These are phyloP conservation scores for Nemania sp. DNA, from an alignment of 2,329 filamentous ascomycete species.

Conservation along the genomic window DNA sequence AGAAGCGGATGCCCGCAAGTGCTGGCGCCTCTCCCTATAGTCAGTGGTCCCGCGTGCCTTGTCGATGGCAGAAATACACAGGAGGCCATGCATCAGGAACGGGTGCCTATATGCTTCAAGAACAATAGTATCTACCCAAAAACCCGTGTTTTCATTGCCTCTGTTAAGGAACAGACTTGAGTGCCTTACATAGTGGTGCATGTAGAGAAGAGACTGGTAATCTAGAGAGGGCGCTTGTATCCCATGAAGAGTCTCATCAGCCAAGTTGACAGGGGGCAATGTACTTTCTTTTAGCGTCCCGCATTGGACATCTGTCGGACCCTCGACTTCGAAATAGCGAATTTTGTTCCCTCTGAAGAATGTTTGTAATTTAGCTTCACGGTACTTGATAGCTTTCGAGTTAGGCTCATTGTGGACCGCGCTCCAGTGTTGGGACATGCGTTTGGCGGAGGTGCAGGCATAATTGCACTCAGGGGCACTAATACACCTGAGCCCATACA, in stretches of 20 bases:
- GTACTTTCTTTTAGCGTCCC: conserved; percentile 13
- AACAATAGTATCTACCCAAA: conserved; percentile 29
- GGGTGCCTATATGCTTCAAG: conserved; percentile 28
- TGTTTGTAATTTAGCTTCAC: conserved; percentile 31
- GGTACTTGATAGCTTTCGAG: conserved; percentile 32
- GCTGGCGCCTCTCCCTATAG: conserved; percentile 11
- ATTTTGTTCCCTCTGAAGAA: conserved; percentile 38
- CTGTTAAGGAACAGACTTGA: conserved; percentile 26
- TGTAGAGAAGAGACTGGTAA: conserved; percentile 30
- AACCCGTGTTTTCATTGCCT: conserved; percentile 26
- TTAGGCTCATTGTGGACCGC: conserved; percentile 29
- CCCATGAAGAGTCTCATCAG: background rate
- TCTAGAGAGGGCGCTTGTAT: conserved; percentile 26
- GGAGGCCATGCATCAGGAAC: conserved; percentile 31
- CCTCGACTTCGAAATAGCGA: conserved; percentile 36
- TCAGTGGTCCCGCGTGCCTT: conserved; percentile 27
- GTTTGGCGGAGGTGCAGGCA: conserved; percentile 32
- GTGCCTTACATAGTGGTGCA: conserved; percentile 33
- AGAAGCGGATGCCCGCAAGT: conserved; percentile 28
- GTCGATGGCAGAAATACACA: conserved; percentile 30
- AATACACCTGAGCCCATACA: conserved; percentile 30
- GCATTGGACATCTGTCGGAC: conserved; percentile 21
- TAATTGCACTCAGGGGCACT: conserved; percentile 18
- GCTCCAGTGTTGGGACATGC: conserved; percentile 37
- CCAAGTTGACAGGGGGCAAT: background rate